These are phyloP conservation scores for Ophiostoma triangulosporum DNA, from an alignment of 2,329 filamentous ascomycete species.

Conservation along the genomic window DNA sequence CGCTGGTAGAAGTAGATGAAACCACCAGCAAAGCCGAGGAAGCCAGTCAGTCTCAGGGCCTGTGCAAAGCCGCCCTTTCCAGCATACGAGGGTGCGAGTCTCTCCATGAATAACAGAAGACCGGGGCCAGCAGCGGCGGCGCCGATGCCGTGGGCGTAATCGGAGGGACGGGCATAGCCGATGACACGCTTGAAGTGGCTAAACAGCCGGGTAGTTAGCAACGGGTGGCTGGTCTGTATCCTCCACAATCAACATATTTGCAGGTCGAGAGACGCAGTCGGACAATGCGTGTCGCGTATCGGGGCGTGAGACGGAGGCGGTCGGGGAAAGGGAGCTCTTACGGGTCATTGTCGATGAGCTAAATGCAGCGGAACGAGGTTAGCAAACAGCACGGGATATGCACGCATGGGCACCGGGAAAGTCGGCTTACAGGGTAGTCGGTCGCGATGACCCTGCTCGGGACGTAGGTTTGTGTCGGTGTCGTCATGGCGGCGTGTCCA, in stretches of 20 bases:
- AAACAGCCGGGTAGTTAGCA: constrained; percentile 17
- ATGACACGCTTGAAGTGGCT: constrained; percentile 88
- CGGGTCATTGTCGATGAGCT: constrained; percentile 99
- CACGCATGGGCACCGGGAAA: constrained; percentile 14
- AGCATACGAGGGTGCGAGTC: constrained; percentile 70
- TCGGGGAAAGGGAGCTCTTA: constrained; percentile 31
- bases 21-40: constrained; percentile 60
- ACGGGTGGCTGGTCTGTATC: neutral
- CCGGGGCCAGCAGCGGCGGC: constrained; percentile 61
- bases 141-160: constrained; percentile 60
- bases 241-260: neutral
- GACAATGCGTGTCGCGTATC: neutral
- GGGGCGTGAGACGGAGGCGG: neutral
- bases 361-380: constrained; percentile 14
- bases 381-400: constrained; percentile 10
- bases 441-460: constrained; percentile 69
- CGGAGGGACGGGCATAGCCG: constrained; percentile 70
- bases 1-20: constrained; percentile 78
- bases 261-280: neutral
- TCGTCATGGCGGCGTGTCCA: constrained; percentile 25
- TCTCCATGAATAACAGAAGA: constrained; percentile 68
- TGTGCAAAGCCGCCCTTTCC: constrained; percentile 71
- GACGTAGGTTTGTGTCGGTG: constrained; percentile 34
- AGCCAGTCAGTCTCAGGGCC: constrained; percentile 65
- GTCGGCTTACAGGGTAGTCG: constrained; percentile 71